Base-by-base conservation (phyloP, 2,329 filamentous ascomycete species). In the Penicillium sp. region DNA sequence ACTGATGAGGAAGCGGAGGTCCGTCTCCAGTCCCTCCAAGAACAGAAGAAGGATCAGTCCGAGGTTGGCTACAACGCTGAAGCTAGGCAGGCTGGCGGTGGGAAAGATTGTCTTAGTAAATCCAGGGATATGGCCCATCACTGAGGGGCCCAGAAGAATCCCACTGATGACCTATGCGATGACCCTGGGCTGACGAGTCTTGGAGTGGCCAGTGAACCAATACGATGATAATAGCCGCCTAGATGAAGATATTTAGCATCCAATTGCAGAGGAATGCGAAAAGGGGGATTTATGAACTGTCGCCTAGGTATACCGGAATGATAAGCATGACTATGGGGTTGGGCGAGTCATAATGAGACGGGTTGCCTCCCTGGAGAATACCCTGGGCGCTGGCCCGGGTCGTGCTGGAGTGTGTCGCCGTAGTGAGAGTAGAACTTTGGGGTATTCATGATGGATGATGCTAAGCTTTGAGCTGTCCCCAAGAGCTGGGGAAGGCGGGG, bases 131-230 rank as follows among this genome's bases (percentile, higher is more conserved):
- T 88, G 86, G 67, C 91, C 91, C 85, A 96, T 88, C 22, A 95
- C 89, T 0, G 92, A 94, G 1, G 92, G 92, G 3, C 92, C 92
- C 1, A 96, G 82, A 35, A 96, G 73, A 67, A 94, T 90, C 51
- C 89, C 90, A n/a, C 88, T 89, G 53, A 93, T 85, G 55, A 94
- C 89, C 75, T 94, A 90, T 48, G 89, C 88, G 65, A 94, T 92
- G 62, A 94, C 90, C 45, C 88, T 85, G 59, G 90, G 90, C 69
- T 94, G 90, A 53, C 88, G 85, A 48, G 94, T 80, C 66, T 86
- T 87, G 63, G 87, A 87, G 82, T 9, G 89, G 90, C 76, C 83
- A 92, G 70, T 93, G 89, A 20, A 92, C 79, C 43, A 91, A 85
- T 54, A 89, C 82, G 66, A 92, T 86, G 67, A 92, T 90, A 56